phyloP scores from a whole-genome alignment of 1,284 basidiomycete genomes.

The Meira nashicola region DNA sequence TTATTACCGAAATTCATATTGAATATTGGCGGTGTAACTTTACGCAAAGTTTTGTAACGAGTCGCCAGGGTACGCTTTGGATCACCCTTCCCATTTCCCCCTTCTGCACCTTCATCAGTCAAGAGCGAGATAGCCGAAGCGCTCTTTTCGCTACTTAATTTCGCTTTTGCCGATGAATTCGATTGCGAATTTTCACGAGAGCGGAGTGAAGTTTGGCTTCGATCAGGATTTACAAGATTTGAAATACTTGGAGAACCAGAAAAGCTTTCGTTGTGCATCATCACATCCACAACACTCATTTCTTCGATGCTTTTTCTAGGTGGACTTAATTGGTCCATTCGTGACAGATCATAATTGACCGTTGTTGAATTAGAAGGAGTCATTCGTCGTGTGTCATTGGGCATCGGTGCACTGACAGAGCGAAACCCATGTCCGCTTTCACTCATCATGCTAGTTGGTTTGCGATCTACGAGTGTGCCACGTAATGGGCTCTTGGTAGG shows the following conservation, averaged over 20 bases:
- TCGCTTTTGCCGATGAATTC: background rate
- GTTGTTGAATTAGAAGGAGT: background rate
- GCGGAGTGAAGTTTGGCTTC: background rate
- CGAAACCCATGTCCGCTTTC: background rate
- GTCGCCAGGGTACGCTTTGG: background rate
- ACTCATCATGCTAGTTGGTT: too few relatives aligned
- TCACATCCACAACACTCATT: background rate
- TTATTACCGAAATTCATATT: background rate
- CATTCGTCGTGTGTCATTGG: background rate
- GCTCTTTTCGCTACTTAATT: background rate
- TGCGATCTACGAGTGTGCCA: background rate
- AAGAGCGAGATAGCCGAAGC: background rate
- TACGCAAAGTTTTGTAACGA: conserved; percentile 7
- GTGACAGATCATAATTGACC: background rate
- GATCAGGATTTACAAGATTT: background rate
- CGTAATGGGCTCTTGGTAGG: conserved; percentile 10
- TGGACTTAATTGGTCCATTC: background rate
- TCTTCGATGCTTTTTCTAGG: conserved; percentile 1
- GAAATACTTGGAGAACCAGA: background rate
- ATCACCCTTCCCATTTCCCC: too few relatives aligned
- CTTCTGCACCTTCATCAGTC: background rate
- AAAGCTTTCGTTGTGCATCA: background rate
- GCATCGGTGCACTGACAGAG: background rate
- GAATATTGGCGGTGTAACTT: conserved; percentile 6
- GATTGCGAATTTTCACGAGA: background rate